phyloP scores from a whole-genome alignment of 2,329 filamentous ascomycete genomes.

The Lasiodiplodia gonubiensis region DNA sequence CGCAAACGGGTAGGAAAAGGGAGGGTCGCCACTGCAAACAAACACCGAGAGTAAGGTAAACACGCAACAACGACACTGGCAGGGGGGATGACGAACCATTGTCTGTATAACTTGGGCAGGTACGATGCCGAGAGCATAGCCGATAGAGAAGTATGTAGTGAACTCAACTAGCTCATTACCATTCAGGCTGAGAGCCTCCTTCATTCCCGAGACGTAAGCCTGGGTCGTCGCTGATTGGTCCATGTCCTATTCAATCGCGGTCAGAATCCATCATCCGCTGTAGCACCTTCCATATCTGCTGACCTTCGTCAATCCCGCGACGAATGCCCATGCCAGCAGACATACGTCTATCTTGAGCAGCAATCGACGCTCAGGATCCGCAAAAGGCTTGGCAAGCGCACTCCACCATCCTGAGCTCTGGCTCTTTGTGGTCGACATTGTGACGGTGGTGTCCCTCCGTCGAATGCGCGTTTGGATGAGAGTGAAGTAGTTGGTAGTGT shows the following conservation, averaged over 20 bases:
- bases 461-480: not conserved
- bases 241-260: slow-evolving; percentile 59
- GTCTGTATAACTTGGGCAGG: slow-evolving; percentile 29
- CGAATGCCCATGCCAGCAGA: slow-evolving; percentile 30
- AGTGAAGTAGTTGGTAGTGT: too few relatives aligned
- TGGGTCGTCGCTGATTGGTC: slow-evolving; percentile 56
- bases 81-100: slow-evolving; percentile 29
- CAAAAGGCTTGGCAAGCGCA: slow-evolving; percentile 28
- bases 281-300: slow-evolving; percentile 67
- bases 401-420: not conserved
- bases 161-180: slow-evolving; percentile 32
- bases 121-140: slow-evolving; percentile 20
- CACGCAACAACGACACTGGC: slow-evolving; percentile 2
- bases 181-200: slow-evolving; percentile 30
- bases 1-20: slow-evolving; percentile 27
- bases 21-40: slow-evolving; percentile 24
- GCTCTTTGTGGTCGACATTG: not conserved
- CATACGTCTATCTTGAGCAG: slow-evolving; percentile 30
- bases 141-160: slow-evolving; percentile 28
- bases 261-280: slow-evolving; percentile 52
- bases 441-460: not conserved
- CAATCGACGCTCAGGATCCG: slow-evolving; percentile 26
- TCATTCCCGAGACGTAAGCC: slow-evolving; percentile 32
- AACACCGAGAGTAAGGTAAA: slow-evolving; percentile 24
- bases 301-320: slow-evolving; percentile 48